A percentile compares a stretch with the other conserved stretches of the same genome.
These are phyloP conservation scores for Tuber magnatum DNA, from an alignment of 495 filamentous ascomycete genomes.

Conservation along the genomic window DNA sequence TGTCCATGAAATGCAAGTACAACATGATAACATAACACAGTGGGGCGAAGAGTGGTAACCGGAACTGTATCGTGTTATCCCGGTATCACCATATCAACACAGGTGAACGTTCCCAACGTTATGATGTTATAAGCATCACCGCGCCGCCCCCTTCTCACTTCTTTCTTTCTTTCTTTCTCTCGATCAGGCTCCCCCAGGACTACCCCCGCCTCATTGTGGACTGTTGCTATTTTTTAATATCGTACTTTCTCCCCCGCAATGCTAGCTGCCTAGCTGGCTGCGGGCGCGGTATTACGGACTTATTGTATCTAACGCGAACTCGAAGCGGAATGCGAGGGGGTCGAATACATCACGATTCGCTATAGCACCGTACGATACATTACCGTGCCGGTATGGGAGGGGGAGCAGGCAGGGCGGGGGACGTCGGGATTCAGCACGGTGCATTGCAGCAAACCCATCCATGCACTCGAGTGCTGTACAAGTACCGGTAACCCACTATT, in stretches of 20 bases:
- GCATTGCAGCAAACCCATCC: background rate
- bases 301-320: background rate
- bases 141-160: background rate
- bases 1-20: background rate
- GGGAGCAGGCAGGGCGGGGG: background rate
- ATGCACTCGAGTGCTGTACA: background rate
- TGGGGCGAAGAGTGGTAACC: background rate
- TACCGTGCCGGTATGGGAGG: background rate
- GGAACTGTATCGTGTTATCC: background rate
- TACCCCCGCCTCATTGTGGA: background rate
- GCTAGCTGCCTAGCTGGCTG: background rate
- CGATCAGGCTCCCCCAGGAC: background rate
- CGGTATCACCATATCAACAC: background rate
- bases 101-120: background rate
- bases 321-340: background rate
- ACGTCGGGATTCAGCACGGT: background rate
- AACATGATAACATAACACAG: background rate
- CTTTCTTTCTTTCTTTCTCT: background rate
- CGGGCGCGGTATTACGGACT: background rate
- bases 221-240: background rate
- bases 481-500: too few relatives aligned
- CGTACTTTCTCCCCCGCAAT: background rate
- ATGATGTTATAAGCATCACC: background rate
- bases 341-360: background rate
- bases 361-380: background rate